These are phyloP conservation scores for Coniochaeta sp. DNA, from an alignment of 2,329 filamentous ascomycete genomes.

Conservation along the genomic window DNA sequence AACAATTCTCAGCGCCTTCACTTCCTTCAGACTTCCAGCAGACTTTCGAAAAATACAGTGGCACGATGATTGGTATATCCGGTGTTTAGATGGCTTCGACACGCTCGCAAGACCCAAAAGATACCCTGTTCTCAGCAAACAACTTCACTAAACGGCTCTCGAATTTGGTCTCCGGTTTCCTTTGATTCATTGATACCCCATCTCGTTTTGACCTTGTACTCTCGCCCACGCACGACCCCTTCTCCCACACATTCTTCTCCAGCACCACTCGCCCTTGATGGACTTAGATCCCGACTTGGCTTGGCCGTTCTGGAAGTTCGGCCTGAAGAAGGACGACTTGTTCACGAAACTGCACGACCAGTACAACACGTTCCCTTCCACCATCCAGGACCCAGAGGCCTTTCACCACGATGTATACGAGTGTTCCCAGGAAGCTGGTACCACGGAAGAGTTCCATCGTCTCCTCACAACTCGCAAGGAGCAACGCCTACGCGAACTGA, in stretches of 20 bases:
- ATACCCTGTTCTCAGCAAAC: slow-evolving; percentile 8
- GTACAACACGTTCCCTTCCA: slow-evolving; percentile 50
- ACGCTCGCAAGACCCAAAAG: slow-evolving; percentile 14
- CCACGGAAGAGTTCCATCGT: slow-evolving; percentile 45
- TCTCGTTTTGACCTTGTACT: slow-evolving; percentile 2
- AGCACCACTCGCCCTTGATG: not conserved
- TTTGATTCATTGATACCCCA: slow-evolving; percentile 4
- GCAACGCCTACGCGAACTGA: slow-evolving; percentile 46
- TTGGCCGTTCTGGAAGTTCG: slow-evolving; percentile 58
- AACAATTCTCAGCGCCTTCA: slow-evolving; percentile 1
- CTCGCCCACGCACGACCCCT: not conserved
- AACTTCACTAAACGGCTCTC: slow-evolving; percentile 14
- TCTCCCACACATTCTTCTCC: not conserved
- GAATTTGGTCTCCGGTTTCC: slow-evolving; percentile 9
- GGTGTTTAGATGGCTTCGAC: slow-evolving; percentile 24
- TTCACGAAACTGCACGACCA: slow-evolving; percentile 49
- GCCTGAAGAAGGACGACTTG: slow-evolving; percentile 51
- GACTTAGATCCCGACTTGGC: slow-evolving; percentile 33
- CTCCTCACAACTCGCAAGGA: slow-evolving; percentile 45
- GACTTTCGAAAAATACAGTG: slow-evolving; percentile 2
- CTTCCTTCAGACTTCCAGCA: slow-evolving; percentile 1
- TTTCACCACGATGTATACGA: slow-evolving; percentile 56
- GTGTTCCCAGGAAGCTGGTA: slow-evolving; percentile 42
- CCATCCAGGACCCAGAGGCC: slow-evolving; percentile 51
- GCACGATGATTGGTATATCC: slow-evolving; percentile 16